These are phyloP conservation scores for Samsoniella hepiali DNA, from an alignment of 2,329 filamentous ascomycete species.

Conservation along the genomic window DNA sequence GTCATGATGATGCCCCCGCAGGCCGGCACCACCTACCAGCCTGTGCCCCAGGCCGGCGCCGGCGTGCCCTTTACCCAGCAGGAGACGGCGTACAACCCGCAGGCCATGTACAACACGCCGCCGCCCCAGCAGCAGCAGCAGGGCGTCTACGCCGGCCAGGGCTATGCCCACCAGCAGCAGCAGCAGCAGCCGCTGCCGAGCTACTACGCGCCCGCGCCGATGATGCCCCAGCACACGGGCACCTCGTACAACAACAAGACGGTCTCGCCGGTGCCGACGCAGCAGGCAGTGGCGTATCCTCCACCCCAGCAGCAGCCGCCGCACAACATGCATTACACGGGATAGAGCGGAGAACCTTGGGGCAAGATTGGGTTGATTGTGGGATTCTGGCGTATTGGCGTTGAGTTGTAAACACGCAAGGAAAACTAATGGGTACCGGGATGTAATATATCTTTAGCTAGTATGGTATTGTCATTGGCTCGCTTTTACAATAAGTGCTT, in stretches of 20 bases:
- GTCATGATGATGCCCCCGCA: slow-evolving; percentile 15
- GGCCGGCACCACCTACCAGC: slow-evolving; percentile 14
- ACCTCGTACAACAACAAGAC: slow-evolving; percentile 5
- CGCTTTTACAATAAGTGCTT: not conserved
- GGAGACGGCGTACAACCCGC: slow-evolving; percentile 22
- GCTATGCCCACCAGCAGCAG: slow-evolving; percentile 18
- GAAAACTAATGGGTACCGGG: not conserved
- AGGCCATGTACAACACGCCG: slow-evolving; percentile 18
- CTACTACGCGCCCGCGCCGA: not conserved
- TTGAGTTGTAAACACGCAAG: not conserved
- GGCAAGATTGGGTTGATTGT: not conserved
- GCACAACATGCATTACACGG: slow-evolving; percentile 2
- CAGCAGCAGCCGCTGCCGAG: slow-evolving; percentile 16
- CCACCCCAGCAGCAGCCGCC: slow-evolving; percentile 8
- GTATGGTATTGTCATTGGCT: not conserved
- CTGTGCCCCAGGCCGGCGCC: slow-evolving; percentile 20
- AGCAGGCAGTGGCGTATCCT: not conserved
- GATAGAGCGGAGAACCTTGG: not conserved
- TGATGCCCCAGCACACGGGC: slow-evolving; percentile 4
- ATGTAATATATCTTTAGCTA: not conserved
- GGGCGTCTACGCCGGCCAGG: slow-evolving; percentile 1
- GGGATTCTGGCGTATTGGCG: not conserved
- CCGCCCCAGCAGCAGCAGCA: slow-evolving; percentile 21
- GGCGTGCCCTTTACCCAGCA: slow-evolving; percentile 21
- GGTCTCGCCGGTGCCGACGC: slow-evolving; percentile 1